phyloP scores from a whole-genome alignment of 768 basidiomycete genomes.

The Amanita pallidorosea region DNA sequence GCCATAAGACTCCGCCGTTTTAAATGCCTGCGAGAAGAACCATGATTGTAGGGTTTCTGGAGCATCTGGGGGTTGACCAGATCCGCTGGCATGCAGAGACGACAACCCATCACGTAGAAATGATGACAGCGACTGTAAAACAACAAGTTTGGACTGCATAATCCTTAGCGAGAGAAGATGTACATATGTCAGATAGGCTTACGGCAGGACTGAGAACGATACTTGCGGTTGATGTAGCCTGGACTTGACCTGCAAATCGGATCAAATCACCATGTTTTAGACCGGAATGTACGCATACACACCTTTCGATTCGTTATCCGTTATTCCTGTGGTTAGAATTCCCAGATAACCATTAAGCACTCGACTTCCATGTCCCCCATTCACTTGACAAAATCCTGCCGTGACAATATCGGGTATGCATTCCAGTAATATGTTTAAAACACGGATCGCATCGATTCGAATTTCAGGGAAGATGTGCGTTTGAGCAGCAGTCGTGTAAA shows the following conservation, averaged over 20 bases:
- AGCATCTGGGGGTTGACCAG: not conserved
- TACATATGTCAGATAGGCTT: constrained; percentile 13
- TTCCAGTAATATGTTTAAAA: constrained; percentile 67
- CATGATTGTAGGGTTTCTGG: not conserved
- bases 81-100: not conserved
- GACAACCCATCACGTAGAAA: constrained; percentile 44
- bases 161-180: constrained; percentile 3
- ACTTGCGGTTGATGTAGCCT: constrained; percentile 51
- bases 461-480: constrained; percentile 96
- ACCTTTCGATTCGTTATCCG: constrained; percentile 50
- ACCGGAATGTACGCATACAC: constrained; percentile 1
- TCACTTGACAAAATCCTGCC: constrained; percentile 52
- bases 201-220: constrained; percentile 59
- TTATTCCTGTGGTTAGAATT: constrained; percentile 61
- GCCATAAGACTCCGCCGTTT: constrained; percentile 35
- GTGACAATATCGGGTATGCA: constrained; percentile 57
- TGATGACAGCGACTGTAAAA: constrained; percentile 57
- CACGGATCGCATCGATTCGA: constrained; percentile 77
- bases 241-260: constrained; percentile 21
- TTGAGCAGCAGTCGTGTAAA: constrained; percentile 85
- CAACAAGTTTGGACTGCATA: constrained; percentile 64
- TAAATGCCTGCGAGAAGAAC: constrained; percentile 24
- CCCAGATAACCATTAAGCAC: constrained; percentile 74
- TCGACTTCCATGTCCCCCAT: constrained; percentile 43
- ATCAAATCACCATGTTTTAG: not conserved